phyloP scores from a whole-genome alignment of 495 filamentous ascomycete genomes.

The Penicillium nucicola region DNA sequence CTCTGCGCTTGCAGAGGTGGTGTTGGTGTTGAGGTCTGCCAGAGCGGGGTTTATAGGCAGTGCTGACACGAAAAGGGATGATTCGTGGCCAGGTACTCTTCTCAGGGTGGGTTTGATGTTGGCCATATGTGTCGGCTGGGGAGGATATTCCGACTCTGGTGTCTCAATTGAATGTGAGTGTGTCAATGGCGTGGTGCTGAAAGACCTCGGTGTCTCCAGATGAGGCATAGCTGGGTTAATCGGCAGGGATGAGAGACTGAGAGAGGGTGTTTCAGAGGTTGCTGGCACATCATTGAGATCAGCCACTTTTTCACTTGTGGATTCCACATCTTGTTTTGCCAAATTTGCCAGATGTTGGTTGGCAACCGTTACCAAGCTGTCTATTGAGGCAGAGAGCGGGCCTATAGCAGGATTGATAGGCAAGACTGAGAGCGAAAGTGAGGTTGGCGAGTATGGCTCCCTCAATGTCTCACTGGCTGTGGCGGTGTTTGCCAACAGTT shows the following conservation, averaged over 20 bases:
- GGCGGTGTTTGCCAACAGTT: no score
- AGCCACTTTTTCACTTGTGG: no score
- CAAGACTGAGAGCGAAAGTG: constrained; percentile 2
- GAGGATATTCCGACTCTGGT: not conserved
- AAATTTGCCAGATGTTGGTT: not conserved
- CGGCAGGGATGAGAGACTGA: not conserved
- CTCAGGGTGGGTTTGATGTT: not conserved
- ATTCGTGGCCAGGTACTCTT: not conserved
- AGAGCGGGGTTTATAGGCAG: constrained; percentile 5
- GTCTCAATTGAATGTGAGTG: not conserved
- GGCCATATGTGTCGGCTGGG: not conserved
- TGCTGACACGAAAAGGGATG: not conserved
- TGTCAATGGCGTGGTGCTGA: no score
- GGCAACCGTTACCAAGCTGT: not conserved
- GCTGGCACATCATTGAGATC: no score
- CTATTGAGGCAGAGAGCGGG: not conserved
- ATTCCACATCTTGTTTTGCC: no score
- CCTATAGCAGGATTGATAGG: constrained; percentile 30
- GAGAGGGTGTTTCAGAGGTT: not conserved
- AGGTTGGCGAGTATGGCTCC: not conserved
- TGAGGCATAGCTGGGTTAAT: constrained; percentile 8
- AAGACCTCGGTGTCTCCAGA: no score
- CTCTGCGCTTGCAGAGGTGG: not conserved
- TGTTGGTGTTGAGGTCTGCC: not conserved
- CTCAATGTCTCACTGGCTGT: no score